Evolutionary conservation across 495 filamentous ascomycete species (phyloP).

Genomic region (Penicillium crystallinum): DNA sequence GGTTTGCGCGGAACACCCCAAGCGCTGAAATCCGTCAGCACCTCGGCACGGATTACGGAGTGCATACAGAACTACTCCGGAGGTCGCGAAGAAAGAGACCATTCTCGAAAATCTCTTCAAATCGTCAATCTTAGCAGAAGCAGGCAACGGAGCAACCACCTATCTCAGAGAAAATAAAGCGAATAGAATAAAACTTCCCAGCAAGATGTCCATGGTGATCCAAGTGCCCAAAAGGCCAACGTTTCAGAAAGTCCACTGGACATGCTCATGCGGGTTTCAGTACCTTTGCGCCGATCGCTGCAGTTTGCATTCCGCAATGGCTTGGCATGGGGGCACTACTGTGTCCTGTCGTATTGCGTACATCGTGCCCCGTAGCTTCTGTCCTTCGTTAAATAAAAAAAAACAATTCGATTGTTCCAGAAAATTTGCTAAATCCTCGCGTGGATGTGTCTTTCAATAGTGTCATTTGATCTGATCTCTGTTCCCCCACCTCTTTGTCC

Average conservation of each 20-base stretch:
- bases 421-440: conserved; percentile 1
- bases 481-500: background rate
- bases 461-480: conserved; percentile 1
- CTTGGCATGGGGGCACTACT: conserved; percentile 12
- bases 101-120: background rate
- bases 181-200: background rate
- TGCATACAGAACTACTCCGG: background rate
- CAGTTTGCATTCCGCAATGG: conserved; percentile 9
- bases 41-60: background rate
- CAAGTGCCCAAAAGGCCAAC: background rate
- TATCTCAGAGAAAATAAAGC: too few species aligned
- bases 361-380: conserved; percentile 4
- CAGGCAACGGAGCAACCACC: background rate
- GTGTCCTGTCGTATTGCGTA: background rate
- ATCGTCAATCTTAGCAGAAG: background rate
- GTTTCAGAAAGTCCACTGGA: conserved; percentile 23
- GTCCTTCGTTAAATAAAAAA: background rate
- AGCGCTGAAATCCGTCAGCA: conserved; percentile 1
- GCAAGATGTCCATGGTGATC: background rate
- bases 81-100: background rate
- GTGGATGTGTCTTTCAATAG: conserved; percentile 13
- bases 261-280: conserved; percentile 19
- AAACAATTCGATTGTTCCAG: conserved; percentile 13
- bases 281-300: conserved; percentile 17
- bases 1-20: background rate